A percentile compares a stretch with the other conserved stretches of the same genome.
Evolutionary conservation across 176 grass and related monocot genomes (phyloP).

Genomic region (Oropetium thomaeum): DNA sequence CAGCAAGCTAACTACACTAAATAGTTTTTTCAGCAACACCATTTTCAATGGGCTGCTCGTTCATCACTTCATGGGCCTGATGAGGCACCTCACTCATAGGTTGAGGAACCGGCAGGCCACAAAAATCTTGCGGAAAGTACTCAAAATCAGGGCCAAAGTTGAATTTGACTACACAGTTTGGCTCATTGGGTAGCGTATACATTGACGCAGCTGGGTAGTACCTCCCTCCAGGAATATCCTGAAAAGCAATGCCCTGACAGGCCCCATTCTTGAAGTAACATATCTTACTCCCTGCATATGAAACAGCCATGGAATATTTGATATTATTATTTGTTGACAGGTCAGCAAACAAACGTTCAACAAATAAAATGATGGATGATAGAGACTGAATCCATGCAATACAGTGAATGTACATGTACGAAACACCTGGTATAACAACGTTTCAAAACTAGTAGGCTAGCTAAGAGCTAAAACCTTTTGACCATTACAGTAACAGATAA

Average conservation of each 20-base stretch:
- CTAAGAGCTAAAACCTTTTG: constrained; percentile 18
- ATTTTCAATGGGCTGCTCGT: constrained; percentile 65
- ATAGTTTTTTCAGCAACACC: constrained; percentile 57
- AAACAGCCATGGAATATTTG: background rate
- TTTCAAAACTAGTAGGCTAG: background rate
- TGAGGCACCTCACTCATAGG: constrained; percentile 72
- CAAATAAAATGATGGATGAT: background rate
- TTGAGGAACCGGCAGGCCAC: constrained; percentile 42
- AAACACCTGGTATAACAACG: background rate
- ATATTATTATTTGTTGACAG: background rate
- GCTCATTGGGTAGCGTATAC: constrained; percentile 80
- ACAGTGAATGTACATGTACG: background rate
- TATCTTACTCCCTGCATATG: constrained; percentile 76
- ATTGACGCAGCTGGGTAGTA: constrained; percentile 84
- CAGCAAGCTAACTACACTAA: constrained; percentile 22
- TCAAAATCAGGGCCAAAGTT: constrained; percentile 85
- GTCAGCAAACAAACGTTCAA: background rate
- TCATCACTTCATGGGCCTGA: constrained; percentile 54
- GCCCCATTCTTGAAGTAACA: constrained; percentile 83
- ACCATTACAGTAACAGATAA: background rate
- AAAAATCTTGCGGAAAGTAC: constrained; percentile 73
- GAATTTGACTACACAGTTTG: constrained; percentile 74
- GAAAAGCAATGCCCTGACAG: constrained; percentile 74
- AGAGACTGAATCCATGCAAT: background rate
- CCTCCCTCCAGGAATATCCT: constrained; percentile 72